Conservation (phyloP, 208 protist species). For the Naegleria fowleri region DNA sequence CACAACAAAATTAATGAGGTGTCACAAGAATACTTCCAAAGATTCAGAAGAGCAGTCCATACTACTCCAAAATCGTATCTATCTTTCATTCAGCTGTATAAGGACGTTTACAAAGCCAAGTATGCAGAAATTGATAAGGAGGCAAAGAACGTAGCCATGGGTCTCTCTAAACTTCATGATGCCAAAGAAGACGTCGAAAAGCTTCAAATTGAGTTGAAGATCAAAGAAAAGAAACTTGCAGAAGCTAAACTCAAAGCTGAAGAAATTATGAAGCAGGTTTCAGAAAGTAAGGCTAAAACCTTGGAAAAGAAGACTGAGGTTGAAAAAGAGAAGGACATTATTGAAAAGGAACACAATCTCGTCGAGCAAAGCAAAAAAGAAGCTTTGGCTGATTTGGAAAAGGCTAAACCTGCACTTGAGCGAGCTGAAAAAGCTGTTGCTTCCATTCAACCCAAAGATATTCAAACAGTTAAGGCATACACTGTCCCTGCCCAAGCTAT, state of each 20-base stretch:
- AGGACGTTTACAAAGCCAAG: conserved; percentile 79
- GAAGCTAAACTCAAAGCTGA: conserved; percentile 83
- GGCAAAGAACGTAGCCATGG: conserved; percentile 81
- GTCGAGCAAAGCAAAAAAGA: conserved; percentile 80
- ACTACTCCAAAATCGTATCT: conserved; percentile 87
- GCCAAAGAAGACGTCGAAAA: conserved; percentile 81
- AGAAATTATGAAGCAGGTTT: conserved; percentile 83
- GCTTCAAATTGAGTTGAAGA: conserved; percentile 86
- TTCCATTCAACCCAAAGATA: conserved; percentile 81
- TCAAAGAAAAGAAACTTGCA: conserved; percentile 81
- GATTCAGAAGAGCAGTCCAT: conserved; percentile 81
- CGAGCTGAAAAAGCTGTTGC: conserved; percentile 86
- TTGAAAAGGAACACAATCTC: conserved; percentile 73
- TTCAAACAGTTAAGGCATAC: conserved; percentile 86
- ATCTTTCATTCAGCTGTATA: conserved; percentile 84
- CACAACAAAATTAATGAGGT: conserved; percentile 77
- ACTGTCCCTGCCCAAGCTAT: conserved; percentile 90
- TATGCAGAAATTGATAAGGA: conserved; percentile 77
- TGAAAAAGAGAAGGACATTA: conserved; percentile 77
- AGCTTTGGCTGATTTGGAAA: conserved; percentile 86
- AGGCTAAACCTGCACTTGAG: conserved; percentile 79
- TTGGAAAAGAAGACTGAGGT: conserved; percentile 91
- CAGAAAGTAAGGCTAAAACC: conserved; percentile 77
- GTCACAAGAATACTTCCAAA: conserved; percentile 79
- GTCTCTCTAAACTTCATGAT: conserved; percentile 86